These are phyloP conservation scores for Lyophyllum atratum DNA, from an alignment of 768 basidiomycete genomes.

Conservation along the genomic window DNA sequence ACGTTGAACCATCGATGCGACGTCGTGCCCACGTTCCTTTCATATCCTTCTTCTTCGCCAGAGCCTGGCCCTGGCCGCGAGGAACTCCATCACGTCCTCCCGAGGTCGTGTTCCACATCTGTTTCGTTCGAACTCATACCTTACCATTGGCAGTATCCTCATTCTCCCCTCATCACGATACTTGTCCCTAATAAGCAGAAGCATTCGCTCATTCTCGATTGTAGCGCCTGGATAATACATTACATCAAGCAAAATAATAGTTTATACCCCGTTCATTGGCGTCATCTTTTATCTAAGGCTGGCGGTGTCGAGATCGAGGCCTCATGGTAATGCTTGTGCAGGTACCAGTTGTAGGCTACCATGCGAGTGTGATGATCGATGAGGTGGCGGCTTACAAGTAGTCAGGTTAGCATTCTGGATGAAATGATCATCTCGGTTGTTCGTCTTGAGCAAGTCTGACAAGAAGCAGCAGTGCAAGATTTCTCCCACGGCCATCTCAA, in stretches of 20 bases:
- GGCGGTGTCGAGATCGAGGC: too few species aligned
- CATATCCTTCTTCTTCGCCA: slow-evolving; percentile 1
- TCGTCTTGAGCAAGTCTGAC: too few species aligned
- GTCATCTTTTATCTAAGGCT: too few species aligned
- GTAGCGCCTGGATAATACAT: slow-evolving; percentile 6
- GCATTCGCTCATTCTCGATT: slow-evolving; percentile 1
- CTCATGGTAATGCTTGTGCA: too few species aligned
- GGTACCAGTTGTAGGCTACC: too few species aligned
- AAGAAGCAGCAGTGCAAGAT: too few species aligned
- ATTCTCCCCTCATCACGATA: neutral
- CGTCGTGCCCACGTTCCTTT: slow-evolving; percentile 20
- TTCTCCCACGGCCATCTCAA: too few species aligned
- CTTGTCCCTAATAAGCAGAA: slow-evolving; percentile 13
- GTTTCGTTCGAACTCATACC: slow-evolving; percentile 6
- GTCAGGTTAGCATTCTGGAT: too few species aligned
- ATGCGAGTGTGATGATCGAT: neutral
- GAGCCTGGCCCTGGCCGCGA: slow-evolving; percentile 9
- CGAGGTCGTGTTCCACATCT: neutral
- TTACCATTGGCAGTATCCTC: slow-evolving; percentile 7
- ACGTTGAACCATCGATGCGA: slow-evolving; percentile 12
- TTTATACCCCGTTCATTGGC: neutral
- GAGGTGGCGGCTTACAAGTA: too few species aligned
- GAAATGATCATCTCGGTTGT: too few species aligned
- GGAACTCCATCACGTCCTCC: neutral
- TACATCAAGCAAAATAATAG: neutral